Conservation (phyloP, 805 yeast genomes). For the Candida piceae region DNA sequence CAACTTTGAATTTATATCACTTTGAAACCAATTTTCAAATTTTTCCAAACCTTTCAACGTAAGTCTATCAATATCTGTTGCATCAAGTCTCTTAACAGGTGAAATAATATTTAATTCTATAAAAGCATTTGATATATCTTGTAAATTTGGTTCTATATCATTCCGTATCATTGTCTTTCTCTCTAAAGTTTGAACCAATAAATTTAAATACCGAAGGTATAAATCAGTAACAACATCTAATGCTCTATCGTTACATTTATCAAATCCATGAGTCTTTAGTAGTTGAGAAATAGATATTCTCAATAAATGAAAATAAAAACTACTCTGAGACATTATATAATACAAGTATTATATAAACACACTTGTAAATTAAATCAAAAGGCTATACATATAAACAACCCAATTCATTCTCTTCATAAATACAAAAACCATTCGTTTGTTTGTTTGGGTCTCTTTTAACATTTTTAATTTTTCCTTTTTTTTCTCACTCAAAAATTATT, state of each 20-base stretch:
- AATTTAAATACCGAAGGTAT: constrained; percentile 55
- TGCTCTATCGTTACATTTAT: constrained; percentile 63
- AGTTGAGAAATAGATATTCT: constrained; percentile 41
- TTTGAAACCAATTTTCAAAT: constrained; percentile 54
- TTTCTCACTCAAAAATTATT: no score
- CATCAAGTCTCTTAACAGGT: constrained; percentile 52
- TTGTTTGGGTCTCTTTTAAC: no score
- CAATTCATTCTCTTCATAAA: no score
- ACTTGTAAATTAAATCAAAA: no score
- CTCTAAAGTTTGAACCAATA: constrained; percentile 46
- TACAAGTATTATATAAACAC: no score
- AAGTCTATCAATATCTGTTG: constrained; percentile 43
- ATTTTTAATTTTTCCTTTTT: no score
- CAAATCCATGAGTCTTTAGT: constrained; percentile 80
- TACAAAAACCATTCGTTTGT: no score
- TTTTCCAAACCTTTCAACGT: constrained; percentile 44
- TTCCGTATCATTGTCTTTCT: constrained; percentile 44
- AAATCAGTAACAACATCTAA: constrained; percentile 77
- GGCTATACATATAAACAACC: no score
- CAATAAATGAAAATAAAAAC: constrained; percentile 28
- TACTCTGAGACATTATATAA: constrained; percentile 17
- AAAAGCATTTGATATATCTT: constrained; percentile 71
- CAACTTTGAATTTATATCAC: constrained; percentile 40
- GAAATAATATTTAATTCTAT: constrained; percentile 56
- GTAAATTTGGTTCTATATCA: constrained; percentile 36